Percentiles rank a stretch among this genome's conserved stretches.
Conservation (phyloP, 179 eudicot species). For the Carnegiea gigantea region DNA sequence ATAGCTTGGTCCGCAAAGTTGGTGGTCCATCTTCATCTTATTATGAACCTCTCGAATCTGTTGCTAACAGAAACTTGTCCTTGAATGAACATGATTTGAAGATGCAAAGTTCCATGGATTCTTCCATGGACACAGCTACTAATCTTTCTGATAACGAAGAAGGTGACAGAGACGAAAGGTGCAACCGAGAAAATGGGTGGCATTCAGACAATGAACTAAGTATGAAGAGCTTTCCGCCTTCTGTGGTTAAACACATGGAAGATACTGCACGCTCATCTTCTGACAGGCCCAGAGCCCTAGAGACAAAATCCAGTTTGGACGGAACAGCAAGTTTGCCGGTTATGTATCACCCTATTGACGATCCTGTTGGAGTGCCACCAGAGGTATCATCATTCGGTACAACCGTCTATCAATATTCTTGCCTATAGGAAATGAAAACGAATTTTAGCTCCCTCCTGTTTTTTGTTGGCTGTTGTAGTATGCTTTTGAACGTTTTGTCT, state of each 20-base stretch:
- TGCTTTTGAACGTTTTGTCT: not conserved
- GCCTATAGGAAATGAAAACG: not conserved
- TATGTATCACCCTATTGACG: slow-evolving; percentile 46
- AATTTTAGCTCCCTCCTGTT: not conserved
- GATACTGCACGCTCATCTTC: slow-evolving; percentile 34
- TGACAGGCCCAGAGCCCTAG: slow-evolving; percentile 33
- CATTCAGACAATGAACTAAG: slow-evolving; percentile 81
- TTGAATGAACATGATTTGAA: slow-evolving; percentile 57
- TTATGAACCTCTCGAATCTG: slow-evolving; percentile 40
- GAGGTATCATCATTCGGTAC: slow-evolving; percentile 60
- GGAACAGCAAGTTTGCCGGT: slow-evolving; percentile 37
- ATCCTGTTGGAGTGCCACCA: slow-evolving; percentile 74
- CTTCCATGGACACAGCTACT: slow-evolving; percentile 51
- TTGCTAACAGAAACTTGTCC: slow-evolving; percentile 49
- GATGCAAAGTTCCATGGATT: slow-evolving; percentile 44
- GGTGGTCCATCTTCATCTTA: slow-evolving; percentile 61
- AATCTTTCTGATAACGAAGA: slow-evolving; percentile 74
- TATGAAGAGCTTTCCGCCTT: slow-evolving; percentile 59
- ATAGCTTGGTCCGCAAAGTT: slow-evolving; percentile 75
- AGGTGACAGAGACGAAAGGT: slow-evolving; percentile 52
- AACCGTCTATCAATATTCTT: not conserved
- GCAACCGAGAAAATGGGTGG: slow-evolving; percentile 53
- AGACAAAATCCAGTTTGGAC: slow-evolving; percentile 33
- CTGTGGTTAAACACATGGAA: slow-evolving; percentile 45
- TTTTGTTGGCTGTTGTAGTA: not conserved